Evolutionary conservation across 2,329 filamentous ascomycete species (phyloP), one percentile per base, ranked within the genome.

Genomic region (Nemania sp.): DNA sequence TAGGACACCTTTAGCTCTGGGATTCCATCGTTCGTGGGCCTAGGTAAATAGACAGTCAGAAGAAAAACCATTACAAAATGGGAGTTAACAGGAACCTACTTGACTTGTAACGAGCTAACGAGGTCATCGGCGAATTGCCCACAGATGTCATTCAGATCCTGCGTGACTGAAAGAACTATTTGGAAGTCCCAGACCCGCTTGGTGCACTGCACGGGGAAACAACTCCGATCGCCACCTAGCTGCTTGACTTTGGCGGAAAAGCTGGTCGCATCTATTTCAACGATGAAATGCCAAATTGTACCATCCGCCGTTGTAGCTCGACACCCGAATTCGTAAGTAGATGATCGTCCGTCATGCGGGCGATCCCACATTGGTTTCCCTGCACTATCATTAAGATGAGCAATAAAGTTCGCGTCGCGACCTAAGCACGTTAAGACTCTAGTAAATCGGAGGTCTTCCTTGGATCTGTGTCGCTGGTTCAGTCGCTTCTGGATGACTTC

Each of bases 121-220:
- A 70, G 60, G 4, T 66, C 63, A 20, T 57, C 34, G 1, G 64
- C 65, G 22, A 70, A 70, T 3, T 8, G 12, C 5, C 43, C 48
- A 43, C 39, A 68, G 3, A 20, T 30, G n/a, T 61, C 44, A 1
- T 52, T 44, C 22, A 69, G 39, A 45, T 65, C 41, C 15, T 55
- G 52, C 19, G 57, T 53, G 22, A 47, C 54, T 0, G 61, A 56
- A 8, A 70, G 43, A 2, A 52, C 43, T 12, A 68, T 42, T 42
- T 56, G 53, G 34, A 70, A 67, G 44, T 70, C 68, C 61, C 66
- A 70, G 6, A 50, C 40, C 1, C 63, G 61, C 34, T 64, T 61
- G 12, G 62, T 59, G 48, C 67, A 69, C 39, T 68, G 61, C 6
- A 68, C 58, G 8, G 59, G 61, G 30, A 68, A 54, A 23, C 33